Evolutionary conservation across 768 basidiomycete species (phyloP), one percentile per base, ranked within the genome.

Genomic region (Boletus pseudopeckii): DNA sequence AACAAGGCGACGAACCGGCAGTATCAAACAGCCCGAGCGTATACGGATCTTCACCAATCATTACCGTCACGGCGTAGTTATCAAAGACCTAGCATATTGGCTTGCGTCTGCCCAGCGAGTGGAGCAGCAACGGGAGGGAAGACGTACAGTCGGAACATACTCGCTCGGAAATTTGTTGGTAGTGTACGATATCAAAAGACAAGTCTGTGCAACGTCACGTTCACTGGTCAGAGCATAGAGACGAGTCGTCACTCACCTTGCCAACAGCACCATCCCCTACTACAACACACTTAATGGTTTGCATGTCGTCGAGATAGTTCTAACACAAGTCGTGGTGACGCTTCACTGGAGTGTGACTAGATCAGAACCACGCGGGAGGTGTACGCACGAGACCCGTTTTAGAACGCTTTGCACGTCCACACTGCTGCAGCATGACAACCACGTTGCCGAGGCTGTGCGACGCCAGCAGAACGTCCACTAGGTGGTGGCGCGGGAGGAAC

Each of bases 21-120:
- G 97, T 99, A 80, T 99, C 97, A 73, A 98, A 99, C 62, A 99
- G 74, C 52, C 97, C 97, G 68, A 99, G 77, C 60, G 97, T 98
- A 73, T 98, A 98, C 49, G 97, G 96, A 74, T 98, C 96, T 67
- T 98, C 97, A 49, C 96, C 96, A 75, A 99, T 98, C 97, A 99
- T 98, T 54, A 99, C 97, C n/a, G 96, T 98, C 57, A 98, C 97
- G 57, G 97, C 97, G 75, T 95, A 95, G 75, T 96, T 96, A 75
- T 96, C 92, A 72, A 94, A 94, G 55, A 93, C 88, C 90, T 92
- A 74, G 55, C 53, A 58, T 53, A 61, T 33, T 56, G 42, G 46
- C 45, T 55, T 20, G 55, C 48, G 26, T 64, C 46, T 68, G 61
- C 49, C 56, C 60, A 55, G 40, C 41, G 44, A 20, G 36, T n/a